Base-by-base conservation (phyloP, 1,284 basidiomycete genomes). In the Phylloporus gajari region DNA sequence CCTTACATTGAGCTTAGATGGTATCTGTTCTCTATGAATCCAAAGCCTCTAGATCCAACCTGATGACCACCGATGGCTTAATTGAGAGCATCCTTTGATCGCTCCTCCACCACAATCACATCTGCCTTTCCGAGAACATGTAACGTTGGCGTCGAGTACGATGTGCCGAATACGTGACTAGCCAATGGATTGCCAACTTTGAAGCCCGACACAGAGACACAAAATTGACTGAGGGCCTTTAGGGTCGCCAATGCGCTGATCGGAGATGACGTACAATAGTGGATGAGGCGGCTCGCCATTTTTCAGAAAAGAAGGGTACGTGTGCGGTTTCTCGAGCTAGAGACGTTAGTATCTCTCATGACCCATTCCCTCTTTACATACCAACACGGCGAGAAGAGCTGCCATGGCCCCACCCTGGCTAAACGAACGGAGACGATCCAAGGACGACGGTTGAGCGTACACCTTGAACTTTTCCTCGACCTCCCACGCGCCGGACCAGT, bases 401-500 rank as follows among this genome's bases (percentile, higher is more conserved):
- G 94, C 95, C 85, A 96, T 90, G 21, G 90, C 91, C 23, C 93
- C 95, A 42, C 95, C 95, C 84, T 97, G 95, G 70, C 93, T 94
- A 62, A 56, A 64, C 61, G 58, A 64, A 15, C 61, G 21, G 27
- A 53, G n/a, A 62, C 2, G 21, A 53, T 68, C 48, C 17, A 71
- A n/a, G n/a, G n/a, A n/a, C n/a, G n/a, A n/a, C n/a, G n/a, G n/a
- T n/a, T n/a, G n/a, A n/a, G n/a, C n/a, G 27, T 72, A 74, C 61
- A 69, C 42, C 25, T 75, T 76, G 76, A 95, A 93, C 60, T 89
- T 89, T 83, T 97, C 95, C 81, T 98, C 97, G 65, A 96, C 91
- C 81, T 97, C 94, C 96, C 97, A 98, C 65, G 96, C 96, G 62
- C 95, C 95, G 21, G 90, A 91, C 96, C 97, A 98, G 78, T 94